Percentiles rank a stretch among this genome's conserved stretches.
Evolutionary conservation across 768 basidiomycete genomes (phyloP).

Genomic region (Mycena galericulata): DNA sequence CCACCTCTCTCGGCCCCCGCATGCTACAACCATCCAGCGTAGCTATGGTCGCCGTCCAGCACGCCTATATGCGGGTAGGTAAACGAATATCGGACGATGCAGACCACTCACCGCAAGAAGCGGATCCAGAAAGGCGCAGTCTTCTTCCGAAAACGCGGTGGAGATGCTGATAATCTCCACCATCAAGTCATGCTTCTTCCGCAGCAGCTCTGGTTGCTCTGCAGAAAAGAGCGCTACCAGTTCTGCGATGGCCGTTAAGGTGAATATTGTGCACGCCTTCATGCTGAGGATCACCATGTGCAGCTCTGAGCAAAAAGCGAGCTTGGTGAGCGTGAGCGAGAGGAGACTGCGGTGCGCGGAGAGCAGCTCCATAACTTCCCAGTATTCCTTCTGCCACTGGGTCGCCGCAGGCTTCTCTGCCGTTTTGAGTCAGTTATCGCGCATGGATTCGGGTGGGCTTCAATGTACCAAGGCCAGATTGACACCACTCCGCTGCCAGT

Average conservation of each 20-base stretch:
- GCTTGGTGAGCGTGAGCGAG: slow-evolving; percentile 7
- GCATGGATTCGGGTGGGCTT: neutral
- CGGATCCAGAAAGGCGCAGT: slow-evolving; percentile 1
- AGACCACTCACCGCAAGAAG: slow-evolving; percentile 23
- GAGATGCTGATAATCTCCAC: slow-evolving; percentile 20
- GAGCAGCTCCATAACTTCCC: slow-evolving; percentile 26
- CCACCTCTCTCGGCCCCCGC: neutral
- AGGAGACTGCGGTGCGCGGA: slow-evolving; percentile 27
- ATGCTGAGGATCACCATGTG: slow-evolving; percentile 9
- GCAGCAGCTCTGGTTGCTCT: neutral
- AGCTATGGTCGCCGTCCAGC: slow-evolving; percentile 8
- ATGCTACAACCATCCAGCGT: neutral
- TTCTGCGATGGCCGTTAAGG: neutral
- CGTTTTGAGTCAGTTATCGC: neutral
- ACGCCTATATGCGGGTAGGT: neutral
- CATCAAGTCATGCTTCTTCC: slow-evolving; percentile 14
- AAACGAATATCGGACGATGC: too few relatives aligned
- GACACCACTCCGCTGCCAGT: slow-evolving; percentile 2
- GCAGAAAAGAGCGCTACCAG: slow-evolving; percentile 47
- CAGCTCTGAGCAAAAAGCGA: slow-evolving; percentile 15
- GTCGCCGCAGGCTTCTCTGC: neutral
- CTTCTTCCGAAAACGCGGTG: slow-evolving; percentile 8
- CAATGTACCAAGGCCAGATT: neutral
- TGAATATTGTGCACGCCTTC: slow-evolving; percentile 9
- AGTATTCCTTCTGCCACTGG: slow-evolving; percentile 20